Percentiles rank a stretch among this genome's conserved stretches.
phyloP scores from a whole-genome alignment of 163 green algal genomes.

The Chlorella variabilis region DNA sequence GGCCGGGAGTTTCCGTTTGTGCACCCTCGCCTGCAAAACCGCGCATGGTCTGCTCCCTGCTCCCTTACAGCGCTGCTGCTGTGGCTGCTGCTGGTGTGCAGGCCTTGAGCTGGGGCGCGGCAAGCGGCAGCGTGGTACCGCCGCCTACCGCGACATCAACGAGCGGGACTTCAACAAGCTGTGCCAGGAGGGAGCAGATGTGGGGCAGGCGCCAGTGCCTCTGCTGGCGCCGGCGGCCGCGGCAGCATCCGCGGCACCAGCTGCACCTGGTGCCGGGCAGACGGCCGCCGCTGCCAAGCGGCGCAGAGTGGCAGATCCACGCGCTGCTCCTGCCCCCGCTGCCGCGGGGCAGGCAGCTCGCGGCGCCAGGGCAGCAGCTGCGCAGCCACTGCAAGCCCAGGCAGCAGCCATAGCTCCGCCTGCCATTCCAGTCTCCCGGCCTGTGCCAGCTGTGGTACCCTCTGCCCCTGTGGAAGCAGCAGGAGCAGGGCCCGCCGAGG shows the following conservation, averaged over 20 bases:
- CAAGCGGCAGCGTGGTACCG: slow-evolving; percentile 41
- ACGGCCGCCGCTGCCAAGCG: background rate
- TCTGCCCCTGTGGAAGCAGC: no score
- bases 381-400: no score
- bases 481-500: no score
- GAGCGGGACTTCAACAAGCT: slow-evolving; percentile 30
- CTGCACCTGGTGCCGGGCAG: background rate
- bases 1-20: no score
- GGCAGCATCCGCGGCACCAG: background rate
- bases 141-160: slow-evolving; percentile 19
- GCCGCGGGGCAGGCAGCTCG: background rate
- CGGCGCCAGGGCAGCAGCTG: no score
- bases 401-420: no score
- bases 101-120: slow-evolving; percentile 62
- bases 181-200: background rate
- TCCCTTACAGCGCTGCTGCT: no score
- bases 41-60: no score
- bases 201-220: background rate
- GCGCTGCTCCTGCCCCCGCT: background rate
- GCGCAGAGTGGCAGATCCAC: background rate
- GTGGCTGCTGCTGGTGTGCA: no score
- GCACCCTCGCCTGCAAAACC: background rate
- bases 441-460: no score
- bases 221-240: background rate
- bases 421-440: no score